These are phyloP conservation scores for Tuber borchii DNA, from an alignment of 495 filamentous ascomycete genomes.

Conservation along the genomic window DNA sequence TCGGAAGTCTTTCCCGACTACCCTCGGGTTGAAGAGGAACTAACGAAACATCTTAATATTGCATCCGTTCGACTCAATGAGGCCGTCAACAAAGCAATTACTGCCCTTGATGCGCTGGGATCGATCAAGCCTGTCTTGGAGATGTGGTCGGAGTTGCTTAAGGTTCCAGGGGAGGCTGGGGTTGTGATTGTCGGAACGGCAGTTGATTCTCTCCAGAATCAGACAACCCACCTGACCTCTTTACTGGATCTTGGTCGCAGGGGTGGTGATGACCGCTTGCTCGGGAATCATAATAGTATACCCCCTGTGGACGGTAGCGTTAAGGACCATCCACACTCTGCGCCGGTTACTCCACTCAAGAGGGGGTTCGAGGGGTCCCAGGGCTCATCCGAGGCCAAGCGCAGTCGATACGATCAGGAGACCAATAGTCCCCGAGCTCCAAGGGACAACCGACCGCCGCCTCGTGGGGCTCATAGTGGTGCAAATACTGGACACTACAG, in stretches of 20 bases:
- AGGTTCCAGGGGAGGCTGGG: conserved; percentile 23
- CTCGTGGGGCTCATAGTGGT: conserved; percentile 2
- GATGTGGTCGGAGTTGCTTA: conserved; percentile 30
- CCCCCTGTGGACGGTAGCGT: neutral
- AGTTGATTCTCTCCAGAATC: conserved; percentile 12
- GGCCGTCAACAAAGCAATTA: conserved; percentile 29
- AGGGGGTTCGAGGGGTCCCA: conserved; percentile 1
- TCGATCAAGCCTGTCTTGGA: conserved; percentile 27
- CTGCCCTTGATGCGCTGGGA: conserved; percentile 27
- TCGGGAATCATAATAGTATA: neutral
- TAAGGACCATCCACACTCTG: neutral
- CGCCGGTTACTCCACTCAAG: neutral
- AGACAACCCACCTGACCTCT: neutral
- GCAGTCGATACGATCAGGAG: conserved; percentile 1
- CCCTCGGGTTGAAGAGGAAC: conserved; percentile 19
- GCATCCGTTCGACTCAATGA: conserved; percentile 27
- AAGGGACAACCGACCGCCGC: neutral
- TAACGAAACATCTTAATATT: conserved; percentile 25
- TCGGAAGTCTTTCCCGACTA: conserved; percentile 20
- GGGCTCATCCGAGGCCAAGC: conserved; percentile 1
- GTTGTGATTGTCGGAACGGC: conserved; percentile 29
- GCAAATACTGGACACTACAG: conserved; percentile 1
- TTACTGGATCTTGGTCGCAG: neutral
- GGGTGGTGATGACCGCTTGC: neutral
- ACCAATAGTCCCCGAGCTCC: neutral